These are phyloP conservation scores for Ogataea minuta DNA, from an alignment of 805 yeast genomes.

Conservation along the genomic window DNA sequence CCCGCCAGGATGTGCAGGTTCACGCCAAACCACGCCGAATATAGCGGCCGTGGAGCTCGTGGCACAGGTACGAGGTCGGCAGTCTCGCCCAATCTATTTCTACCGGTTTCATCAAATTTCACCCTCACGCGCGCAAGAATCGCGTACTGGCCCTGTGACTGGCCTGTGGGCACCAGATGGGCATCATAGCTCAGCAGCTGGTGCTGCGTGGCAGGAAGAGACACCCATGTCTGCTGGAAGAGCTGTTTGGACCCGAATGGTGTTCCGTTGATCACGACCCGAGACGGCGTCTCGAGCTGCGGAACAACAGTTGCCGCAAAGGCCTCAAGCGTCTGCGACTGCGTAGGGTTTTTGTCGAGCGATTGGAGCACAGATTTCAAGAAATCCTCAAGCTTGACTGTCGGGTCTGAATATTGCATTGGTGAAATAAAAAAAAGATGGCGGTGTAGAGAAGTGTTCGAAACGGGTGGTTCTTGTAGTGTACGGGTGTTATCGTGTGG, in stretches of 20 bases:
- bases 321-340: slow-evolving; percentile 20
- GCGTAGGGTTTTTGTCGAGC: slow-evolving; percentile 23
- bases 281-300: slow-evolving; percentile 49
- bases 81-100: slow-evolving; percentile 60
- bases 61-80: slow-evolving; percentile 45
- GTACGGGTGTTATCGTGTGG: slow-evolving; percentile 4
- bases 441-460: not conserved
- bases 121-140: slow-evolving; percentile 56
- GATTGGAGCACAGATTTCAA: slow-evolving; percentile 27
- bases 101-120: slow-evolving; percentile 74
- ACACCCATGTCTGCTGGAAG: slow-evolving; percentile 60
- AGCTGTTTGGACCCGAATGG: slow-evolving; percentile 51
- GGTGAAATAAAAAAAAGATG: slow-evolving; percentile 2
- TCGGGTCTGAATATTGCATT: slow-evolving; percentile 19
- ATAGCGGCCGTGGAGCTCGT: slow-evolving; percentile 44
- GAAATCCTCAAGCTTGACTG: slow-evolving; percentile 25
- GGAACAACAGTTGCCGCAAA: slow-evolving; percentile 35
- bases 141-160: slow-evolving; percentile 30
- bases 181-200: slow-evolving; percentile 61
- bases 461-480: not conserved
- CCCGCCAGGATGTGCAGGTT: slow-evolving; percentile 59
- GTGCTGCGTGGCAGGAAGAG: slow-evolving; percentile 58
- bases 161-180: slow-evolving; percentile 53
- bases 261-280: slow-evolving; percentile 57
- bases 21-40: slow-evolving; percentile 75